These are phyloP conservation scores for Oldenlandia corymbosa DNA, from an alignment of 257 asterid species.

Conservation along the genomic window DNA sequence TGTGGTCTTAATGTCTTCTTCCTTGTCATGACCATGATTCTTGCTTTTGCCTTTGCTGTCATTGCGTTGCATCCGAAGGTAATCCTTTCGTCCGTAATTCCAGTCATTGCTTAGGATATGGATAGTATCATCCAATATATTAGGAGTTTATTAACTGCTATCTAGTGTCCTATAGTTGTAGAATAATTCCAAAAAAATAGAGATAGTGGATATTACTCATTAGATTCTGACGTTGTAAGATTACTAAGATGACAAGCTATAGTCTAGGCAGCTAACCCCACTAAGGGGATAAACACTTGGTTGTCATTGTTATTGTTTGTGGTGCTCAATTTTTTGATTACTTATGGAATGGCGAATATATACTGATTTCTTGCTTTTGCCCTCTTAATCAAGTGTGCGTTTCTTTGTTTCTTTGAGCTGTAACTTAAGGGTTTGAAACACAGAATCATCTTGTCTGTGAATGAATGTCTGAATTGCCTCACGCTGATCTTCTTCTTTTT, in stretches of 20 bases:
- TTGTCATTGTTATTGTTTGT: too few species aligned
- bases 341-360: not conserved
- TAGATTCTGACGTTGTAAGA: too few species aligned
- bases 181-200: too few species aligned
- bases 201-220: too few species aligned
- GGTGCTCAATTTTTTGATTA: not conserved
- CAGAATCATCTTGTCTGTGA: not conserved
- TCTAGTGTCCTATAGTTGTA: too few species aligned
- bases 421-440: not conserved
- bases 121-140: not conserved
- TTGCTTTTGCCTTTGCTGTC: conserved; percentile 65
- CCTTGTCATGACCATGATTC: conserved; percentile 85
- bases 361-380: not conserved
- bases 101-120: not conserved
- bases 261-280: too few species aligned
- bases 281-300: too few species aligned
- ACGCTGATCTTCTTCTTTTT: not conserved
- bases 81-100: conserved; percentile 17
- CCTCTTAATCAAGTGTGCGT: not conserved
- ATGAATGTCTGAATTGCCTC: not conserved
- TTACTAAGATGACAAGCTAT: too few species aligned
- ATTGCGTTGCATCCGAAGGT: conserved; percentile 87
- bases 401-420: not conserved
- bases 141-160: not conserved
- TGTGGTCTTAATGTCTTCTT: conserved; percentile 91